A percentile compares a stretch with the other conserved stretches of the same genome.
These are phyloP conservation scores for Rhizopogon sp. DNA, from an alignment of 768 basidiomycete species.

Conservation along the genomic window DNA sequence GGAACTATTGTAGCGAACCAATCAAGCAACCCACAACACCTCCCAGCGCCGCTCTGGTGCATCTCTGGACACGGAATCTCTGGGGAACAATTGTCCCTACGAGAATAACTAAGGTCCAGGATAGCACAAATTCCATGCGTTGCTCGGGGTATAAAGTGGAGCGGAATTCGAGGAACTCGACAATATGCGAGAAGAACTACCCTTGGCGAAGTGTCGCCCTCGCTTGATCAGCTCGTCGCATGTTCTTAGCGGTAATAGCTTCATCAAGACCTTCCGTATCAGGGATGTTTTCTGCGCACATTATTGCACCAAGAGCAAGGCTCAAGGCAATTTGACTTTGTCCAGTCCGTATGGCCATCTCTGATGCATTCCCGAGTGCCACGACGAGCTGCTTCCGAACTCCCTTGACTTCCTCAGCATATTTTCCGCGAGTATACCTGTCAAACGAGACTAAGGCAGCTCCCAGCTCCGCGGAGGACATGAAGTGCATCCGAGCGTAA, in stretches of 20 bases:
- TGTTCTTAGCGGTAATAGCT: not conserved
- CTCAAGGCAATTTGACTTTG: not conserved
- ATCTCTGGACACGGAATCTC: not conserved
- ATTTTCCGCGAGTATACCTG: slow-evolving; percentile 18
- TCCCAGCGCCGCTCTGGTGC: not conserved
- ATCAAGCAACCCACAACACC: not conserved
- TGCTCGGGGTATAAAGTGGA: not conserved
- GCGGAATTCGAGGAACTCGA: not conserved
- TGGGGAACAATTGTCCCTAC: too few relatives aligned
- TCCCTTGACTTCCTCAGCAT: slow-evolving; percentile 11
- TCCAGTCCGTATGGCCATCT: slow-evolving; percentile 18
- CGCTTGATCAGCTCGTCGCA: slow-evolving; percentile 1
- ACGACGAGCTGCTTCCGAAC: slow-evolving; percentile 24
- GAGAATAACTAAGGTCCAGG: not conserved
- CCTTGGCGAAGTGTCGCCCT: not conserved
- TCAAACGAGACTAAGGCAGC: slow-evolving; percentile 24
- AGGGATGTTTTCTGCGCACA: not conserved
- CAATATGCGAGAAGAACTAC: not conserved
- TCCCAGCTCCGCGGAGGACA: slow-evolving; percentile 26
- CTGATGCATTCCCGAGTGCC: slow-evolving; percentile 29
- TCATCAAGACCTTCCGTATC: not conserved
- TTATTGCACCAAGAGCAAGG: not conserved
- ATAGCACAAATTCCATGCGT: not conserved
- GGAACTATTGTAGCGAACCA: too few relatives aligned
- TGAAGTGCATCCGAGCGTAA: slow-evolving; percentile 20